Percentiles rank a stretch among this genome's conserved stretches.
Conservation (phyloP, 768 basidiomycete genomes). For the Psilocybe cubensis region DNA sequence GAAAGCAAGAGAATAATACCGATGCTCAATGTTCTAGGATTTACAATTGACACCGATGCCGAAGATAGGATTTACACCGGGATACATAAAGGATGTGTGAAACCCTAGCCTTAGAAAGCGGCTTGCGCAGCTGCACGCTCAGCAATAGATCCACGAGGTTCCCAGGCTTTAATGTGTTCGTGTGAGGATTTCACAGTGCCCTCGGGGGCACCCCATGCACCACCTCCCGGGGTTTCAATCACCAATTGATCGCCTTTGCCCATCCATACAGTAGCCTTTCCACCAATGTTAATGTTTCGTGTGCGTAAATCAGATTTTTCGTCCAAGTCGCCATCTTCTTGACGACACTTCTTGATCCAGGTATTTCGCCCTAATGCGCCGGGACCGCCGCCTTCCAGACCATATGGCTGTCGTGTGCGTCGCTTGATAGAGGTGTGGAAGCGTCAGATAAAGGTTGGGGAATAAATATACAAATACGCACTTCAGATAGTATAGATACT, state of each 20-base stretch:
- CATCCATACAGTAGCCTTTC: slow-evolving; percentile 87
- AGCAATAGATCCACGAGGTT: slow-evolving; percentile 72
- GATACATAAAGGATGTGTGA: slow-evolving; percentile 3
- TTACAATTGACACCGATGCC: neutral
- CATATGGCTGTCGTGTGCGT: slow-evolving; percentile 85
- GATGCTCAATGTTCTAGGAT: neutral
- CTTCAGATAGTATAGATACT: slow-evolving; percentile 89
- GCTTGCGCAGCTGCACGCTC: slow-evolving; percentile 68
- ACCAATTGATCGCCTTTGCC: slow-evolving; percentile 82
- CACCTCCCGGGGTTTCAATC: slow-evolving; percentile 90
- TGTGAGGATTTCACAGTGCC: slow-evolving; percentile 28
- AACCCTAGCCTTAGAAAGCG: slow-evolving; percentile 44
- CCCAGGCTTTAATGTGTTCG: slow-evolving; percentile 54
- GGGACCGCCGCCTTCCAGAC: slow-evolving; percentile 76
- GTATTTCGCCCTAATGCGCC: slow-evolving; percentile 79
- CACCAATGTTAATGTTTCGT: slow-evolving; percentile 84
- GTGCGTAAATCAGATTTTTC: slow-evolving; percentile 37
- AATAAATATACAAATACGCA: slow-evolving; percentile 28
- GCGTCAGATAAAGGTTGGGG: neutral
- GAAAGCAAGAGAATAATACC: slow-evolving; percentile 1
- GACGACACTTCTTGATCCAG: slow-evolving; percentile 78
- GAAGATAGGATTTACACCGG: slow-evolving; percentile 3
- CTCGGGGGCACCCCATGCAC: slow-evolving; percentile 73
- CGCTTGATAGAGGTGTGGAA: slow-evolving; percentile 47
- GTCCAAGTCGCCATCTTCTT: slow-evolving; percentile 68